These are phyloP conservation scores for Glutinoglossum americanum DNA, from an alignment of 495 filamentous ascomycete genomes.

Conservation along the genomic window DNA sequence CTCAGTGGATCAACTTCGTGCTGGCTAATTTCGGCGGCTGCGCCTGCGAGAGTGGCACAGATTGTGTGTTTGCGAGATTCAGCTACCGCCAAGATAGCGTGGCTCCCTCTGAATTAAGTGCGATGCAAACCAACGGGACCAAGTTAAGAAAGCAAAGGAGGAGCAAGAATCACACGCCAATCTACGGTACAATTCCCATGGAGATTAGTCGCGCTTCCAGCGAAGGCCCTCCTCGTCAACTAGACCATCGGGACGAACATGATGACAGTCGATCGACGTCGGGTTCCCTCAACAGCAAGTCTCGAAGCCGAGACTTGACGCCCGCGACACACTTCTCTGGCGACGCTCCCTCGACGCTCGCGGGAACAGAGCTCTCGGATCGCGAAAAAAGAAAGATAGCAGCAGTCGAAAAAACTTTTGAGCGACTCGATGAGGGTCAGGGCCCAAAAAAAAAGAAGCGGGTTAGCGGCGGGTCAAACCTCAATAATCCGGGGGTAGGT, in stretches of 20 bases:
- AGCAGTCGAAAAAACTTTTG: conserved; percentile 56
- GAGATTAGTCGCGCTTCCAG: neutral
- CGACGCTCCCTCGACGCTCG: conserved; percentile 20
- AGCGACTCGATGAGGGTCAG: conserved; percentile 37
- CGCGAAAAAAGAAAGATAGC: conserved; percentile 76
- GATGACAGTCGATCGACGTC: conserved; percentile 44
- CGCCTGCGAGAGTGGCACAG: conserved; percentile 43
- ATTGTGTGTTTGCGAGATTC: conserved; percentile 53
- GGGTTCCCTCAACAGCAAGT: conserved; percentile 50
- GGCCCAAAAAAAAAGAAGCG: conserved; percentile 36
- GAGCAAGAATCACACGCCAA: conserved; percentile 21
- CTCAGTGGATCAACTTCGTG: conserved; percentile 43
- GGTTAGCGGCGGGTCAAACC: conserved; percentile 31
- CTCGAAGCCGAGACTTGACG: conserved; percentile 64
- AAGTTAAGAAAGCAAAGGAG: conserved; percentile 32
- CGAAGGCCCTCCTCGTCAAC: conserved; percentile 9
- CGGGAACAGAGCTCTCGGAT: conserved; percentile 48
- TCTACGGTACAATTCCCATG: neutral
- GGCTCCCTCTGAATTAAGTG: conserved; percentile 20
- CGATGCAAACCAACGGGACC: conserved; percentile 16
- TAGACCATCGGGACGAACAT: conserved; percentile 24
- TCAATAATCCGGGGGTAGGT: conserved; percentile 16
- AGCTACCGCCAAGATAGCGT: conserved; percentile 36
- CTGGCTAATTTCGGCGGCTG: conserved; percentile 77
- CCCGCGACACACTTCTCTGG: conserved; percentile 34